phyloP scores from a whole-genome alignment of 352 stramenopile species.

The Phytopythium litorale region DNA sequence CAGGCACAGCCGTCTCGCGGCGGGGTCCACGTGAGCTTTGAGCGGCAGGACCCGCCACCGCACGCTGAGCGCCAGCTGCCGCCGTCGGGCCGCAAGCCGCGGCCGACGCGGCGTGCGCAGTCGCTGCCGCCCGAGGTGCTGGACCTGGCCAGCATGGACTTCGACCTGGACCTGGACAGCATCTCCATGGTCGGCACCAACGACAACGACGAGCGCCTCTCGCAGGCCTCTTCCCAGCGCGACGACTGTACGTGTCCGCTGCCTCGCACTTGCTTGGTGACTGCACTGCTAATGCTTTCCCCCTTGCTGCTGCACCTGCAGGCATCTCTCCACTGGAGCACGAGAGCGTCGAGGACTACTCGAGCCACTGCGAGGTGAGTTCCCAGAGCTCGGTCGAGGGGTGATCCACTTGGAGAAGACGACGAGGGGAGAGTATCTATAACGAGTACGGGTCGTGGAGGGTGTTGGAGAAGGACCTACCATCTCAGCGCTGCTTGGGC shows the following conservation, averaged over 20 bases:
- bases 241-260: conserved; percentile 56
- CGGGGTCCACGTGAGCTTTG: conserved; percentile 6
- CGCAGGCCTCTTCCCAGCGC: conserved; percentile 64
- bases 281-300: neutral
- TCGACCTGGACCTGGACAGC: conserved; percentile 82
- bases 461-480: neutral
- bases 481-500: conserved; percentile 1
- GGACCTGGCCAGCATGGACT: conserved; percentile 55
- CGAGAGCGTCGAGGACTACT: conserved; percentile 67
- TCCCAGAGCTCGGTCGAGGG: conserved; percentile 69
- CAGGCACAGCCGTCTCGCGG: conserved; percentile 9
- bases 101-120: conserved; percentile 42
- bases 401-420: neutral
- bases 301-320: conserved; percentile 11
- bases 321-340: conserved; percentile 69
- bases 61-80: conserved; percentile 29
- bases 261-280: neutral
- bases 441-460: no score
- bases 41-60: conserved; percentile 20
- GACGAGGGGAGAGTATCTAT: neutral
- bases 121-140: conserved; percentile 57
- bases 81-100: conserved; percentile 20
- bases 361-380: conserved; percentile 83
- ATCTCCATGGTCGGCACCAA: conserved; percentile 66
- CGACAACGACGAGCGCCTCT: conserved; percentile 60